Percentiles rank a stretch among this genome's conserved stretches.
phyloP scores from a whole-genome alignment of 495 filamentous ascomycete genomes.

The Tricharina praecox region DNA sequence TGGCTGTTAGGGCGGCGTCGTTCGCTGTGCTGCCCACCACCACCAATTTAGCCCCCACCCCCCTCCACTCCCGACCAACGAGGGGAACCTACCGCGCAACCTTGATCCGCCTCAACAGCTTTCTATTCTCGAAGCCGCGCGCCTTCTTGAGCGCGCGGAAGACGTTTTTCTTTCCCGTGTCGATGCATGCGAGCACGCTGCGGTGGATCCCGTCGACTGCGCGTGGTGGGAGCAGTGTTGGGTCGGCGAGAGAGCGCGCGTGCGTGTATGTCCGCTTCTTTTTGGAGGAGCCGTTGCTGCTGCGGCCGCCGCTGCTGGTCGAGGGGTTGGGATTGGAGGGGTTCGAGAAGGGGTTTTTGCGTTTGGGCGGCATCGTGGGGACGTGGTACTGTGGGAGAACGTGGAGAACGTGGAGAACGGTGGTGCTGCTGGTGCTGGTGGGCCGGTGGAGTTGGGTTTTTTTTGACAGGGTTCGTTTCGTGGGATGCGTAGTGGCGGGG shows the following conservation, averaged over 20 bases:
- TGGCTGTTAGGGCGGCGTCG: slow-evolving; percentile 9
- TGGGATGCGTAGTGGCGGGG: too few relatives aligned
- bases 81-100: slow-evolving; percentile 34
- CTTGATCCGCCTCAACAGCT: slow-evolving; percentile 59
- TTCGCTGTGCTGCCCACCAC: too few relatives aligned
- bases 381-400: background rate
- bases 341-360: slow-evolving; percentile 16
- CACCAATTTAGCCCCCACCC: too few relatives aligned
- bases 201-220: slow-evolving; percentile 1
- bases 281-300: background rate
- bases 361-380: slow-evolving; percentile 12
- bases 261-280: background rate
- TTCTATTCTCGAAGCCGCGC: slow-evolving; percentile 80
- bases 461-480: background rate
- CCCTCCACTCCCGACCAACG: too few relatives aligned
- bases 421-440: too few relatives aligned
- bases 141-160: slow-evolving; percentile 56
- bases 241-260: background rate
- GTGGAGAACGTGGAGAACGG: too few relatives aligned
- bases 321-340: background rate
- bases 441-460: too few relatives aligned
- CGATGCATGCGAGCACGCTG: background rate
- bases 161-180: slow-evolving; percentile 39
- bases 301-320: slow-evolving; percentile 1
- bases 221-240: slow-evolving; percentile 9